Conservation (phyloP, 768 basidiomycete species). For the Amanita jacksonii region DNA sequence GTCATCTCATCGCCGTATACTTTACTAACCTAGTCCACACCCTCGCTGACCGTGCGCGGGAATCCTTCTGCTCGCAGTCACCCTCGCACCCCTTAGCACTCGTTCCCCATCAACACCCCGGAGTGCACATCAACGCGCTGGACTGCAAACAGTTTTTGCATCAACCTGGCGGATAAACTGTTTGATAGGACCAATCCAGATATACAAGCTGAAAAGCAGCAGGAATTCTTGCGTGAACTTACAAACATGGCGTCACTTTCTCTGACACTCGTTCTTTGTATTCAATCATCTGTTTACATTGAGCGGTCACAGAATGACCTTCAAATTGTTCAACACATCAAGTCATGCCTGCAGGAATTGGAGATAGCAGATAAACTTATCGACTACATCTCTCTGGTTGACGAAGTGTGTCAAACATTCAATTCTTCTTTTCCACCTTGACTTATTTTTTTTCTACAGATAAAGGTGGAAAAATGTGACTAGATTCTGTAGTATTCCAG, state of each 20-base stretch:
- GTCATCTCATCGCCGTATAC: too few species aligned
- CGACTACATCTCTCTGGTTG: background rate
- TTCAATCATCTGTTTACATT: slow-evolving; percentile 1
- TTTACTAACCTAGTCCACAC: too few species aligned
- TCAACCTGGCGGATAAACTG: background rate
- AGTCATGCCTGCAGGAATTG: background rate
- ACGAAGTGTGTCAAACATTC: background rate
- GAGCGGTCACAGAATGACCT: background rate
- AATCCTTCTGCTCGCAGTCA: too few species aligned
- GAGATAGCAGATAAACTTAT: slow-evolving; percentile 1
- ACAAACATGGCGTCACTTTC: background rate
- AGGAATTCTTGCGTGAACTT: background rate
- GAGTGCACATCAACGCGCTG: too few species aligned
- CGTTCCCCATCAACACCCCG: too few species aligned
- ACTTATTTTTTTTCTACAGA: slow-evolving; percentile 1
- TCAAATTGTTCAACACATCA: background rate
- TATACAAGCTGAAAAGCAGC: background rate
- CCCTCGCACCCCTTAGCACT: too few species aligned
- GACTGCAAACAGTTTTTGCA: background rate
- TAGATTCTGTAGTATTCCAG: background rate
- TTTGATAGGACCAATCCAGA: background rate
- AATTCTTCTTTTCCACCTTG: background rate
- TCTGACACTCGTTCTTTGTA: background rate
- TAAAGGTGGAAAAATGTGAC: background rate
- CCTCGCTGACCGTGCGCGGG: too few species aligned